Evolutionary conservation across 371 early-diverging fungal genomes (phyloP).

Genomic region (Mortierella sp.): DNA sequence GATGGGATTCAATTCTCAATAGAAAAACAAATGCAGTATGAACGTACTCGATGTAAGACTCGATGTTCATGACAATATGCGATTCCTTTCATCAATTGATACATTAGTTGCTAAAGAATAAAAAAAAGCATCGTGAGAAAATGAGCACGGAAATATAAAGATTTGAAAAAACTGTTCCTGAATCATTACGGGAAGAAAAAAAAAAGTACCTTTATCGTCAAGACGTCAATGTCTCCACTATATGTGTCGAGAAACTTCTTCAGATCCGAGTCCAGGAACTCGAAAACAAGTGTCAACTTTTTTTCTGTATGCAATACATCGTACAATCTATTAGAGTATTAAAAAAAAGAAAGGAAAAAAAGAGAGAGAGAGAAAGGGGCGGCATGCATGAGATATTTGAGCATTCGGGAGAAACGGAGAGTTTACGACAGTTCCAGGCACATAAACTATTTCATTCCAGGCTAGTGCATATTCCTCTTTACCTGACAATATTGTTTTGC

Average conservation of each 20-base stretch:
- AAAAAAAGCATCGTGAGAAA: neutral
- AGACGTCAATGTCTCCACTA: slow-evolving; percentile 83
- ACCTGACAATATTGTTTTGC: slow-evolving; percentile 96
- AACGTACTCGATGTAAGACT: slow-evolving; percentile 80
- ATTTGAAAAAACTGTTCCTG: neutral
- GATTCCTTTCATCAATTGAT: slow-evolving; percentile 85
- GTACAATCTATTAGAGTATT: slow-evolving; percentile 71
- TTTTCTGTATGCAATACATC: slow-evolving; percentile 97
- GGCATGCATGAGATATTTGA: too few species aligned
- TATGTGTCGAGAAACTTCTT: slow-evolving; percentile 91
- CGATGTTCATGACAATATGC: slow-evolving; percentile 77
- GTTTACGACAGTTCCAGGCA: too few species aligned
- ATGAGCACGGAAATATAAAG: neutral
- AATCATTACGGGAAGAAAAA: slow-evolving; percentile 62
- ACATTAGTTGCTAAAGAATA: slow-evolving; percentile 69
- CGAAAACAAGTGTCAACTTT: slow-evolving; percentile 94
- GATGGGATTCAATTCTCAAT: too few species aligned
- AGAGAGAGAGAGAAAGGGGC: neutral
- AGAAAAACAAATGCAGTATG: too few species aligned
- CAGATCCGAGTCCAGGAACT: slow-evolving; percentile 95
- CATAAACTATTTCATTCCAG: too few species aligned
- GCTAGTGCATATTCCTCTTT: slow-evolving; percentile 12
- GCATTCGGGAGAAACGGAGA: too few species aligned
- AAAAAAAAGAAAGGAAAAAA: neutral
- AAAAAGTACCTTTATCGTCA: slow-evolving; percentile 77